Evolutionary conservation across 345 rosid genomes (phyloP).

Genomic region (Rubroshorea leprosula): DNA sequence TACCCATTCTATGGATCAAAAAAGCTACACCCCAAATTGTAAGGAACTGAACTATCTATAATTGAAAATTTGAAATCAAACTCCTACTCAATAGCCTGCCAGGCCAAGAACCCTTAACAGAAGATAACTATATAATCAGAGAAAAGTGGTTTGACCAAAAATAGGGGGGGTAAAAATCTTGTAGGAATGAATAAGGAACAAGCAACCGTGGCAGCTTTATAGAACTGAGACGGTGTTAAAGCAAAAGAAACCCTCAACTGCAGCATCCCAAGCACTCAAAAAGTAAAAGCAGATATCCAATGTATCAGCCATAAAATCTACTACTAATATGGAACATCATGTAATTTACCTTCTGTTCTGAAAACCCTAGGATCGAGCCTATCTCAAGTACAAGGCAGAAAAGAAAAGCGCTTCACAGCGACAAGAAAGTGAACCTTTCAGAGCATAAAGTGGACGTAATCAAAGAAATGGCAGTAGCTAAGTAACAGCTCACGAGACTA

Average conservation of each 20-base stretch:
- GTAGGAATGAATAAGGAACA: conserved; percentile 70
- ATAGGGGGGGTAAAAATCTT: conserved; percentile 43
- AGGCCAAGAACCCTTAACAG: conserved; percentile 17
- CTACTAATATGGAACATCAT: conserved; percentile 30
- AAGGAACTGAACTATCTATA: conserved; percentile 12
- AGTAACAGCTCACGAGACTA: conserved; percentile 54
- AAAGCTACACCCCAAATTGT: conserved; percentile 26
- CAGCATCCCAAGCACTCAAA: conserved; percentile 43
- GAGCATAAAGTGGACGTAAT: conserved; percentile 68
- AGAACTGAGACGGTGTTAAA: conserved; percentile 46
- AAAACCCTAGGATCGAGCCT: conserved; percentile 38
- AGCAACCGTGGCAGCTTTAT: conserved; percentile 59
- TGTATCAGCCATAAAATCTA: conserved; percentile 64
- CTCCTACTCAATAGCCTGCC: conserved; percentile 20
- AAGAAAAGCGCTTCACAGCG: conserved; percentile 40
- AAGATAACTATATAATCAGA: conserved; percentile 5
- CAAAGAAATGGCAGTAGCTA: conserved; percentile 48
- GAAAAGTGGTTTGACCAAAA: conserved; percentile 39
- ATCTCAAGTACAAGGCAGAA: conserved; percentile 36
- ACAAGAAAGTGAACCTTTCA: conserved; percentile 88
- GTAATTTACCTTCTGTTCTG: conserved; percentile 32
- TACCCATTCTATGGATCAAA: conserved; percentile 43
- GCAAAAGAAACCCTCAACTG: conserved; percentile 39
- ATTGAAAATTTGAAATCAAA: conserved; percentile 16
- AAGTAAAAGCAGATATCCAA: conserved; percentile 41